Base-by-base conservation (phyloP, 208 protist genomes). In the Crithidia acanthocephali region DNA sequence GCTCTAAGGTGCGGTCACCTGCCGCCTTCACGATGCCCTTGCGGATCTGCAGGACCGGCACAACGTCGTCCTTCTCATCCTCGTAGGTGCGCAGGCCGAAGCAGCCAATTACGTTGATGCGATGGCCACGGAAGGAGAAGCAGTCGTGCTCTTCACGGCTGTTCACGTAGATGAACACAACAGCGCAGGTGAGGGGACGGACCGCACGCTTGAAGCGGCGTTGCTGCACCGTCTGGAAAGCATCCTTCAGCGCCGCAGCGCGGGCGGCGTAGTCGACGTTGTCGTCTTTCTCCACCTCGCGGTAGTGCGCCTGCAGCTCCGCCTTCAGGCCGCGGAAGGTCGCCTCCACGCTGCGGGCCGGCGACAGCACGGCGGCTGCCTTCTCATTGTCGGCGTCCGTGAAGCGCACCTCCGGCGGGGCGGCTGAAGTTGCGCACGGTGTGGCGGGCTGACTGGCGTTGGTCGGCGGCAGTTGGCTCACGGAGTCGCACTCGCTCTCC, bases 91-190 rank as follows among this genome's bases (percentile, higher is more conserved):
- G 78, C 52, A 78, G 84, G 18, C 82, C 80, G 58, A 93, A 85
- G 74, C 81, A 87, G 23, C 87, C 87, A 64, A 93, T 93, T 42
- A 93, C 79, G 68, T 93, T 93, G 28, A 90, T 81, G 35, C 77
- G 74, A 33, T 82, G 72, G 30, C 83, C 83, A 22, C 64, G 76
- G 53, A 93, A 90, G 51, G 61, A 60, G 63, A 93, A 90, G 58
- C 87, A 87, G 64, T 93, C 85, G 27, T 77, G 61, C 55, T 81
- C 84, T 32, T 88, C 85, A 15, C 80, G 74, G 23, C 72, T 72
- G 55, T 82, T 86, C 18, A 87, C 69, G 50, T 90, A 93, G 18
- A 93, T 80, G 66, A 93, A 93, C 28, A 83, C 76, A 18, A 90
- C 79, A 9, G 83, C 87, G 50, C 84, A 90, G 9, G 87, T 81